Base-by-base conservation (phyloP, 1,284 basidiomycete species). In the Sanghuangporus sanghuang region DNA sequence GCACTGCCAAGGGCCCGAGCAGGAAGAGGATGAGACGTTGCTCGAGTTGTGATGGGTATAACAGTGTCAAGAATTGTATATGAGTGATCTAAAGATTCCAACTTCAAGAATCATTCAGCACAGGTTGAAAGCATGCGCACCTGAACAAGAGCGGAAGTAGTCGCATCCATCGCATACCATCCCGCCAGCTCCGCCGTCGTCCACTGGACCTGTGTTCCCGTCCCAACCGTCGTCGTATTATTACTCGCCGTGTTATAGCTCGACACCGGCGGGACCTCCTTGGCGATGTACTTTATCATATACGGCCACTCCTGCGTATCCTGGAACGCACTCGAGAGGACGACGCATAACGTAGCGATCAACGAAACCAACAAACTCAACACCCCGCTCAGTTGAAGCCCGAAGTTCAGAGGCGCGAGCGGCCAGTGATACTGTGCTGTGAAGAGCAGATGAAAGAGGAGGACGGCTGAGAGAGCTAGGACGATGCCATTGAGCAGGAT, bases 351-450 rank as follows among this genome's bases (percentile, higher is more conserved):
- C 1, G 89, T 91, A n/a, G 91, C 89, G 59, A 88, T 81, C 62
- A 90, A 81, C 21, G 87, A 88, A 36, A 90, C 81, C 55, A 97
- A 82, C 21, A 97, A 86, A 14, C 90, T 87, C 55, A 85, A 77
- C 27, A 95, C 92, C 32, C 92, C 92, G 1, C 87, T 85, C 12
- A 97, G 75, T 74, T 98, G 96, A 36, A 98, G 85, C 64, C 87
- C 79, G 74, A 92, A 99, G 80, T 99, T 99, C 71, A 92, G 83
- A 11, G 89, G 89, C 1, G 95, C 94, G 48, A 99, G 88, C 0
- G 95, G 94, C 81, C 92, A 94, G 76, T 99, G 96, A 71, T 98
- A 98, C 73, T 96, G 93, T 0, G 91, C 90, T 18, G 97, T 98
- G 77, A 99, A 98, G 65, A 95, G 75, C 66, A 99, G 87, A 70